Evolutionary conservation across 495 filamentous ascomycete genomes (phyloP), one percentile per base, ranked within the genome.

Genomic region (Pseudoneurospora amorphoporcata): DNA sequence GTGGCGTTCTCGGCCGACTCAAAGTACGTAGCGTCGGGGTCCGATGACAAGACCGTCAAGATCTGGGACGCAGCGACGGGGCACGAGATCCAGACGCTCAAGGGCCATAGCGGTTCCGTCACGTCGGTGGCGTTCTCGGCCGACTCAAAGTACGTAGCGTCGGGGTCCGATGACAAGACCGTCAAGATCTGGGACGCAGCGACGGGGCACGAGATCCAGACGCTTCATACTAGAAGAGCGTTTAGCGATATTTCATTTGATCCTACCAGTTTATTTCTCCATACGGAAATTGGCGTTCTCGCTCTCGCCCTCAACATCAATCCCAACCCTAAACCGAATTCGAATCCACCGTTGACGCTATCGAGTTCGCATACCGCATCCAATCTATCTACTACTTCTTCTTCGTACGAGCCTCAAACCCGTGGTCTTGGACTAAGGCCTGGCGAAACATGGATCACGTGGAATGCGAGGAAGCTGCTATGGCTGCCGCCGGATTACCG

Each of bases 1-100:
- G 77, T 84, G 3, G 77, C 77, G 14, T 86, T 82, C 76, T 84
- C 83, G 14, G 79, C 72, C 8, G 77, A 86, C 71, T 72, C 76
- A 39, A 75, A 74, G 69, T 72, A 9, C 37, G 69, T 73, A 2
- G 72, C 72, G 35, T 75, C 74, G 23, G 69, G 9, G 39, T 40
- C 39, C 39, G 0, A 0, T 40, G 10, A 40, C 39, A 4, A 58
- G 1, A 75, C 74, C 32, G 29, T 75, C 38, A 40, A 19, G 71
- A 39, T 74, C 70, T 74, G 70, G 73, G 73, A 74, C 42, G n/a
- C 35, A 12, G 73, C 73, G 29, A 74, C 70, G 17, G 73, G 69
- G 41, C 23, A 29, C 29, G 37, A 39, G 23, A n/a, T 5, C 39
- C 38, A 16, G 61, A 65, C 42, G 69, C 32, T 74, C 58, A 2